Evolutionary conservation across 345 rosid genomes (phyloP), one percentile per base, ranked within the genome.

Genomic region (Eucalyptus regnans): DNA sequence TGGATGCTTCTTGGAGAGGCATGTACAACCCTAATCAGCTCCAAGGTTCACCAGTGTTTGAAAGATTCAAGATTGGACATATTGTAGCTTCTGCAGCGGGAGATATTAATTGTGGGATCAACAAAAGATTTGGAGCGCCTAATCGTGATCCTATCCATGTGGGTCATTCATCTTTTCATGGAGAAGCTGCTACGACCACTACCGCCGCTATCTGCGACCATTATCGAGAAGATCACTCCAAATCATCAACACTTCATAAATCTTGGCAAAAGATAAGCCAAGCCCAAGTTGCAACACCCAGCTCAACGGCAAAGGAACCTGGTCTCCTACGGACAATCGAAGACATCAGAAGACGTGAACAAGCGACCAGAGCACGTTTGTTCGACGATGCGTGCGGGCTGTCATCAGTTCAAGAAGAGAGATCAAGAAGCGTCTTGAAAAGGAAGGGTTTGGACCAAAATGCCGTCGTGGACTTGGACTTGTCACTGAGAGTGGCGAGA

Each of bases 401-500:
- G 15, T 68, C 60, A 66, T 50, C 46, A 31, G 88, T 48, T 54
- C 80, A 16, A 87, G 85, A 87, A 44, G 13, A 68, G 25, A 25
- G 85, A 27, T 76, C 85, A 84, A 83, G n/a, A 52, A 27, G 44
- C 58, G 22, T 44, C 58, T 71, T 89, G 84, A 95, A 93, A 89
- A 93, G 96, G 91, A 95, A 93, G 93, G 89, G 37, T 44, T 87
- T 86, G 86, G 92, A 90, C 25, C 48, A 17, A 18, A 60, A 56
- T 71, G 79, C 58, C 56, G 90, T 88, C 81, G 87, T 95, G 83
- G 99, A 97, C 91, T 93, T 97, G 95, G 94, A 95, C 89, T 92
- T 97, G 76, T 94, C 98, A 22, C 66, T 88, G 79, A 90, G 90
- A 64, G 91, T 87, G 37, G 87, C 88, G 41, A 86, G 89, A 64